A percentile compares a stretch with the other conserved stretches of the same genome.
These are phyloP conservation scores for Trichophyton simii DNA, from an alignment of 2,329 filamentous ascomycete genomes.

Conservation along the genomic window DNA sequence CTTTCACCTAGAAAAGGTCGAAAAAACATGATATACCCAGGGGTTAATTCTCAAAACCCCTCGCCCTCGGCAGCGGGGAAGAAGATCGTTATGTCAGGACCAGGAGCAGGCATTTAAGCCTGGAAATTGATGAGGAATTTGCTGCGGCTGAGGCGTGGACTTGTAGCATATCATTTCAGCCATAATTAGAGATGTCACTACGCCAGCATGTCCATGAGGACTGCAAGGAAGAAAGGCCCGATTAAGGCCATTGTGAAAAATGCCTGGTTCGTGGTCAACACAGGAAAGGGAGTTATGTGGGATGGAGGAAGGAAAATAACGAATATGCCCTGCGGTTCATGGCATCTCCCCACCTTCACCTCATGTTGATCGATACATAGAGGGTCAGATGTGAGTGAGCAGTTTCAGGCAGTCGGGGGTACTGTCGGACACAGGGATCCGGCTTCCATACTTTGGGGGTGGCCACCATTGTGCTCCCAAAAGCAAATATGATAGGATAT, in stretches of 20 bases:
- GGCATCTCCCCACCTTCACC: neutral
- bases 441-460: neutral
- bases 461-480: neutral
- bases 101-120: neutral
- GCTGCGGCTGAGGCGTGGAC: neutral
- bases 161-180: too few relatives aligned
- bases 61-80: neutral
- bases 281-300: neutral
- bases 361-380: neutral
- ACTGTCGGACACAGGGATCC: neutral
- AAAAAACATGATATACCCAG: neutral
- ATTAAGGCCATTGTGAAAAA: neutral
- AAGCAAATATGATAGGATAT: slow-evolving; percentile 1
- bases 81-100: neutral
- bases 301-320: neutral
- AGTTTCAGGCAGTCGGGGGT: neutral
- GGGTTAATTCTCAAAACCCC: neutral
- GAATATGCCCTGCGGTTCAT: neutral
- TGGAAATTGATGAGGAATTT: neutral
- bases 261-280: neutral
- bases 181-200: neutral
- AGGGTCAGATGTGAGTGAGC: neutral
- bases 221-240: neutral
- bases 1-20: neutral
- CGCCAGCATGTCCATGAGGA: too few relatives aligned